Base-by-base conservation (phyloP, 208 protist species). In the Leishmania gerbilli region DNA sequence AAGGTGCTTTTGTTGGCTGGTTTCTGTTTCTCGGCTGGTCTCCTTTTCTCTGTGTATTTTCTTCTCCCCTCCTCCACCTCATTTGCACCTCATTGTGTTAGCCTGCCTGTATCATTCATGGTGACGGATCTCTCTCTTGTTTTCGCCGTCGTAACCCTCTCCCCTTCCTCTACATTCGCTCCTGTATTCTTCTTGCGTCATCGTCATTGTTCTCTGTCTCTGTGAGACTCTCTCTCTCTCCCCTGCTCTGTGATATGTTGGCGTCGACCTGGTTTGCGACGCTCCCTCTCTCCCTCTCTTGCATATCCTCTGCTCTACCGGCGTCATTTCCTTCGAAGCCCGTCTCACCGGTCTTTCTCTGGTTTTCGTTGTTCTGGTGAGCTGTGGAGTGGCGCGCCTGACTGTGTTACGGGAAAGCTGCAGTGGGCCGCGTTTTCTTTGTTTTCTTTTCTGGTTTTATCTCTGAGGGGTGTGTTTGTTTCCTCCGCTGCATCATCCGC, bases 1-100 rank as follows among this genome's bases (percentile, higher is more conserved):
- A 6, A 77, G 74, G 62, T 82, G 72, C 4, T 76, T 62, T 31
- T 81, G 11, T 76, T 82, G 56, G n/a, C 68, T 77, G 5, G 27
- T 71, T 45, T 13, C 21, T 55, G 24, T 62, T 31, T 81, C 15
- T 76, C 78, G 45, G 15, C 68, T 77, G 5, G n/a, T 71, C 27
- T 74, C 64, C 37, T 60, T n/a, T 77, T 58, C 49, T 40, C 31
- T 42, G 64, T 42, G 31, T 34, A 27, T 42, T 34, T 34, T 42
- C 31, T 21, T 17, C 4, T 42, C 3, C 37, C 64, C 7, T 81
- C 58, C 11, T 55, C 19, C 31, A 40, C 53, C 60, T 71, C 34
- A 40, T 49, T 64, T 71, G 34, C 55, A 15, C 47, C 31, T 75
- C 40, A 31, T 56, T 56, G 11, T 56, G 65, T 31, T 42, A 42